A percentile compares a stretch with the other conserved stretches of the same genome.
phyloP scores from a whole-genome alignment of 257 asterid species.

The Ballota nigra region DNA sequence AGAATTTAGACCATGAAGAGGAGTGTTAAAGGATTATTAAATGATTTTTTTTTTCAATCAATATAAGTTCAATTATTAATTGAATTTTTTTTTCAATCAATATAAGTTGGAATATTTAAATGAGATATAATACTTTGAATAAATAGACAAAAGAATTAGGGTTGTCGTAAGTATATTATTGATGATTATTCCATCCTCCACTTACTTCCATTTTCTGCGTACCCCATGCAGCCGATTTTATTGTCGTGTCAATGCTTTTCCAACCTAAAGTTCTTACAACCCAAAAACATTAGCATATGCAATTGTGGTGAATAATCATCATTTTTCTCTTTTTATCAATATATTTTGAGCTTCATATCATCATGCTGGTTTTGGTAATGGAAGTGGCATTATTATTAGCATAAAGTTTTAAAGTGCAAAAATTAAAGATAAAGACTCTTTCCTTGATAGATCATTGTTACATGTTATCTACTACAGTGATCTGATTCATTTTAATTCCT shows the following conservation, averaged over 20 bases:
- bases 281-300: conserved; percentile 33
- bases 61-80: too few relatives aligned
- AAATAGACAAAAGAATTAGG: background rate
- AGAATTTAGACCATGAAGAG: too few relatives aligned
- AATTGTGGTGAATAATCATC: conserved; percentile 19
- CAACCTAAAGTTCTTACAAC: conserved; percentile 26
- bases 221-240: conserved; percentile 39
- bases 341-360: conserved; percentile 15
- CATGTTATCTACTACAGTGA: conserved; percentile 19
- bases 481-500: background rate
- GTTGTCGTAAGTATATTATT: conserved; percentile 23
- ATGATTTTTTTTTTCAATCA: too few relatives aligned
- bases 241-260: conserved; percentile 44
- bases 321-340: background rate
- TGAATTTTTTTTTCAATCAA: too few relatives aligned
- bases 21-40: too few relatives aligned
- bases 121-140: too few relatives aligned
- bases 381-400: conserved; percentile 31
- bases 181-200: conserved; percentile 32
- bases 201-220: conserved; percentile 8
- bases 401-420: conserved; percentile 27
- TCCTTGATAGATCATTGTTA: conserved; percentile 10
- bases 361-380: conserved; percentile 33
- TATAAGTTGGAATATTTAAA: too few relatives aligned
- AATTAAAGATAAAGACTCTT: conserved; percentile 12